Base-by-base conservation (phyloP, 306 rosid species). In the Acacia acuminata region DNA sequence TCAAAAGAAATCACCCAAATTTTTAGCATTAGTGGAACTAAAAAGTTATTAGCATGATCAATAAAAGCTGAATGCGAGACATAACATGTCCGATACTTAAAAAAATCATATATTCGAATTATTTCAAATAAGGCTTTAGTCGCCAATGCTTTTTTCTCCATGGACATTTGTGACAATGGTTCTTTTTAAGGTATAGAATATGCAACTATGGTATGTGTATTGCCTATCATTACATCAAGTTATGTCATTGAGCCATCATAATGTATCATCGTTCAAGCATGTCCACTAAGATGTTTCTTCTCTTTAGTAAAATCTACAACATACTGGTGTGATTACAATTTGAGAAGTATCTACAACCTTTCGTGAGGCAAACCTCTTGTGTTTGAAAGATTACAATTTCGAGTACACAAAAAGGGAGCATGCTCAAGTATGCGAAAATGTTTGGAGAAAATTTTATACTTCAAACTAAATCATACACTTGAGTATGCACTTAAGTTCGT, bases 401-500 rank as follows among this genome's bases (percentile, higher is more conserved):
- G n/a, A n/a, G n/a, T n/a, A n/a, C n/a, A n/a, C n/a, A n/a, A n/a
- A n/a, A n/a, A n/a, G n/a, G n/a, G n/a, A n/a, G n/a, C n/a, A n/a
- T n/a, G n/a, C n/a, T n/a, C n/a, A n/a, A n/a, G n/a, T n/a, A n/a
- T n/a, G n/a, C n/a, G n/a, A n/a, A n/a, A n/a, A n/a, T n/a, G n/a
- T n/a, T n/a, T n/a, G n/a, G n/a, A n/a, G n/a, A n/a, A n/a, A n/a
- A n/a, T n/a, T n/a, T n/a, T n/a, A n/a, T n/a, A n/a, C 73, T 76
- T 71, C 74, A 72, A 30, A 38, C 71, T 61, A 43, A 86, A 81
- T 11, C 70, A 55, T 79, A 43, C 4, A 84, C 68, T 82, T n/a
- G n/a, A n/a, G n/a, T n/a, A n/a, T n/a, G n/a, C n/a, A n/a, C n/a
- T n/a, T n/a, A n/a, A n/a, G n/a, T n/a, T n/a, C n/a, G 47, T 56